Evolutionary conservation across 805 yeast species (phyloP), one percentile per base, ranked within the genome.

Genomic region (Wickerhamomyces rabaulensis): DNA sequence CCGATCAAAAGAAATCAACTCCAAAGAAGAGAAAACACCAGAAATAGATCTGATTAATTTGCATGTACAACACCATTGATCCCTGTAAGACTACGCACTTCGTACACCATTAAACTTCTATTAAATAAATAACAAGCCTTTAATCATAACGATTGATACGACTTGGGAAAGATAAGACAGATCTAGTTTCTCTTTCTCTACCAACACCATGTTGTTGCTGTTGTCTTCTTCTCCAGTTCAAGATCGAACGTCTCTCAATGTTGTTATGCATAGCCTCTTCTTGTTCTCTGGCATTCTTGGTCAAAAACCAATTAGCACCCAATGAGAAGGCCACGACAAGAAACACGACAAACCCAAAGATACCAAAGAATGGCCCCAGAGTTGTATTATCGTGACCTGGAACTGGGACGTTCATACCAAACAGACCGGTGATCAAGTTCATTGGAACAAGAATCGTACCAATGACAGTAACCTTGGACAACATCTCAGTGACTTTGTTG

Each of bases 401-500:
- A 25, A 92, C 86, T 12, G 57, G 66, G 17, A 92, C 98, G 65
- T 92, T 92, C 99, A 92, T 92, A 59, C 97, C 97, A 67, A 92
- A 92, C 52, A 91, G 61, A 63, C 97, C 96, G 2, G 97, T 89
- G 40, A 92, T 76, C 48, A 92, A 70, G 63, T 92, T 92, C 73
- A 92, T 75, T 15, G 98, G 98, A 52, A 92, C 85, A 26, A 92
- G 71, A 58, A 92, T 74, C 0, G 97, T 90, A 75, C 97, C 98
- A 31, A 92, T 70, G 49, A 92, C 58, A 0, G 99, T 91, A 22
- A 91, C 96, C 61, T 87, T 86, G 27, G 96, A 87, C 46, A 92
- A 73, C 76, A 92, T 84, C 54, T 81, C 87, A 2, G 97, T 90
- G 35, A 87, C 90, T 54, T 82, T 82, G 61, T 88, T 84, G 63